Evolutionary conservation across 176 grass and related monocot genomes (phyloP), one percentile per base, ranked within the genome.

Genomic region (Musa troglodytarum): DNA sequence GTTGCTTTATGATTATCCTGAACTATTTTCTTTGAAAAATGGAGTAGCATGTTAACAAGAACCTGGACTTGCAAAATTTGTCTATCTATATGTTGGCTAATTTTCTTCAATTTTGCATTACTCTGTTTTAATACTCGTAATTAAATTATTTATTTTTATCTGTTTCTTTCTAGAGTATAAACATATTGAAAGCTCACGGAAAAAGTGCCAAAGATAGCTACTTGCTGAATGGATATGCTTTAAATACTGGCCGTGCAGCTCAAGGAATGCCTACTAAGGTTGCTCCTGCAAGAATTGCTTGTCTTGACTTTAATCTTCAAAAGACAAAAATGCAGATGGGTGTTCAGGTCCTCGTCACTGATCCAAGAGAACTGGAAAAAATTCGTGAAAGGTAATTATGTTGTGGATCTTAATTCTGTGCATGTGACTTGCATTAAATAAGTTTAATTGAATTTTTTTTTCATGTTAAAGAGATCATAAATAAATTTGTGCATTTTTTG

Each of bases 291-390:
- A 92, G 76, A 80, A 92, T 96, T 88, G 93, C 81, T 21, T 96
- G 93, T 77, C 81, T 96, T 68, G 93, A 92, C 73, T 96, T 96
- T 78, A 96, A 96, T 63, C 93, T 96, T 75, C 89, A 92, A 69
- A 96, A 96, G 78, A 96, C 87, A 83, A 96, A 96, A 70, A 90
- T 96, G 93, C 89, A 96, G 71, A 78, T 96, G 79, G 93, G 93
- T 64, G 81, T 96, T 82, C 93, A 92, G 83, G 93, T 96, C 52
- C 76, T 96, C 10, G 89, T 96, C 80, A 86, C 76, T 73, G 93
- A 92, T 78, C 87, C 93, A 75, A 96, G 93, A 25, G 93, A 96
- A 68, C 93, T 92, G 11, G 93, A 92, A 77, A 96, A 90, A 74
- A 96, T 96, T 65, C 87, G 87, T 79, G 82, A 92, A 78, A 88